Conservation (phyloP, 1,139 yeast species). For the Barnettozyma hawaiiensis region DNA sequence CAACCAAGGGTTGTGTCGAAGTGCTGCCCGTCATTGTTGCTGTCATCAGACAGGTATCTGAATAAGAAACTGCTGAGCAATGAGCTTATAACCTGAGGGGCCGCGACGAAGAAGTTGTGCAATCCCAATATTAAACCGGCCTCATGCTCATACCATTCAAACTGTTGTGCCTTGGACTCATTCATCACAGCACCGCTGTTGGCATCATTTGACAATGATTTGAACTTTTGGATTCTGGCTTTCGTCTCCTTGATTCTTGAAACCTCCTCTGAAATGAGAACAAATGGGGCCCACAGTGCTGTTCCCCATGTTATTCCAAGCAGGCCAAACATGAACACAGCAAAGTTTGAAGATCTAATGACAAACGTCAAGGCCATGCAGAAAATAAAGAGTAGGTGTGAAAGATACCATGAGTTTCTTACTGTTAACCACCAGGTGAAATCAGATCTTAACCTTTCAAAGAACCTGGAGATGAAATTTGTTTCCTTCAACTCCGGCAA, state of each 20-base stretch:
- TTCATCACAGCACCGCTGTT: conserved; percentile 5
- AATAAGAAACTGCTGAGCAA: conserved; percentile 37
- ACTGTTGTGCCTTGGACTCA: conserved; percentile 17
- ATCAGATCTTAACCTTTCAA: conserved; percentile 16
- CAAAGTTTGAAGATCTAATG: conserved; percentile 32
- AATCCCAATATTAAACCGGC: conserved; percentile 44
- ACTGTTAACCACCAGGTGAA: conserved; percentile 28
- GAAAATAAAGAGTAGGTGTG: conserved; percentile 37
- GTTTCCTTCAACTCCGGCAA: conserved; percentile 10
- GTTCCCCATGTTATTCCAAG: conserved; percentile 47
- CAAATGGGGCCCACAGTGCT: conserved; percentile 49
- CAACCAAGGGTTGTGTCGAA: conserved; percentile 39
- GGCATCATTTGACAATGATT: background rate
- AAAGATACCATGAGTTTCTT: conserved; percentile 35
- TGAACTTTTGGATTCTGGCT: conserved; percentile 18
- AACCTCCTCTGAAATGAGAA: conserved; percentile 43
- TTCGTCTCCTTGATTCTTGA: conserved; percentile 38
- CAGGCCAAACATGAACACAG: conserved; percentile 37
- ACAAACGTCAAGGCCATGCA: conserved; percentile 38
- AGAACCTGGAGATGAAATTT: conserved; percentile 2
- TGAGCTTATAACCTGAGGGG: conserved; percentile 43
- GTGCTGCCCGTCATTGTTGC: conserved; percentile 14
- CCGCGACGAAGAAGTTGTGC: conserved; percentile 44
- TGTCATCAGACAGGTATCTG: conserved; percentile 26
- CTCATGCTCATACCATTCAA: conserved; percentile 37